Evolutionary conservation across 768 basidiomycete species (phyloP), one percentile per base, ranked within the genome.

Genomic region (Pleurotus giganteus): DNA sequence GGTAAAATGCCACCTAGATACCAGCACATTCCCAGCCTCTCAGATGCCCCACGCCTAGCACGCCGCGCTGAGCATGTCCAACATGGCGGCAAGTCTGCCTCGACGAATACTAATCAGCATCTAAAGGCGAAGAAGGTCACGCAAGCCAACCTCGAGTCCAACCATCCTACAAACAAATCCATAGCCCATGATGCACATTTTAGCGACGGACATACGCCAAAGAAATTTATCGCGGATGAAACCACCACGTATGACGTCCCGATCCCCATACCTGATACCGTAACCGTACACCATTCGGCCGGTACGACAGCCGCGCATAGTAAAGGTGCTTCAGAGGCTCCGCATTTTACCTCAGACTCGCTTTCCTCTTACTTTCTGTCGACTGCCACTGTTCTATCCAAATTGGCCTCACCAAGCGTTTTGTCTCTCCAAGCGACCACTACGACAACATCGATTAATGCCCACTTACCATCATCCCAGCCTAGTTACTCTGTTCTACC

Each of bases 241-340:
- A 75, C 75, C 5, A 34, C 32, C 34, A 51, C 37, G 49, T 32
- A 29, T 51, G 67, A 72, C 37, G 66, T 83, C 41, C 81, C 83
- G 11, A 73, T 75, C 57, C 82, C 82, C 57, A 73, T 74, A 34
- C 79, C 80, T 21, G 78, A 80, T 44, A 74, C 72, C 44, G 74
- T 72, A 27, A 55, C 68, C 62, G 52, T 46, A 41, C 31, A 57
- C 60, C 28, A 55, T 52, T 28, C 54, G 60, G 27, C 59, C 64
- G 26, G 39, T 58, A 53, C 58, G 24, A 43, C 56, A 51, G 3
- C 19, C 55, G n/a, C 26, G 59, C 2, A 53, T 63, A n/a, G 58
- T 69, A 37, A 63, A 70, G 54, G 55, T 66, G 27, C 60, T 65
- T 31, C 64, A 63, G 44, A 54, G 66, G 32, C 56, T 65, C 4